A percentile compares a stretch with the other conserved stretches of the same genome.
Evolutionary conservation across 345 rosid species (phyloP).

Genomic region (Clarkia xantiana): DNA sequence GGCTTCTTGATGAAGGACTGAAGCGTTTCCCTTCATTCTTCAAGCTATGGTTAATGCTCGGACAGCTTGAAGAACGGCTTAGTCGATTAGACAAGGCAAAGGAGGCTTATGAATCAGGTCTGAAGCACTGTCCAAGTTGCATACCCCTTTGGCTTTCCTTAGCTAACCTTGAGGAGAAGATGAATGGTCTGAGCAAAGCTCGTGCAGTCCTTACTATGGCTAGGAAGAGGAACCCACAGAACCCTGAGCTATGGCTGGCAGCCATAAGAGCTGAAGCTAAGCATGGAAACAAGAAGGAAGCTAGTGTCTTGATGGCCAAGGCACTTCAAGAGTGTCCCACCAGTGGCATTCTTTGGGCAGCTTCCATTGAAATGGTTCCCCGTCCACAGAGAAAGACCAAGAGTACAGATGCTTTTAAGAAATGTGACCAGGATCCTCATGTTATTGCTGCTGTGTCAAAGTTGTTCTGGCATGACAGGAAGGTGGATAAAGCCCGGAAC

Average conservation of each 20-base stretch:
- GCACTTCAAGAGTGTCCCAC: constrained; percentile 85
- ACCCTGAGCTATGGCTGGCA: constrained; percentile 80
- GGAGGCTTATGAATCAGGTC: constrained; percentile 52
- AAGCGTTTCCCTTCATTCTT: constrained; percentile 66
- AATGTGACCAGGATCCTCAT: constrained; percentile 71
- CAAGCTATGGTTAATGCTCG: constrained; percentile 88
- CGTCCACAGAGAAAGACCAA: constrained; percentile 60
- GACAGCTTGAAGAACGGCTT: constrained; percentile 84
- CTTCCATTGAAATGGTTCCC: constrained; percentile 69
- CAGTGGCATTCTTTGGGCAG: constrained; percentile 90
- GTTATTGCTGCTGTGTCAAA: constrained; percentile 75
- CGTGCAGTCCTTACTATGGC: constrained; percentile 71
- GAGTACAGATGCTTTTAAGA: constrained; percentile 65
- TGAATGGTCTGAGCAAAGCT: constrained; percentile 60
- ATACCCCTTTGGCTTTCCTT: constrained; percentile 70
- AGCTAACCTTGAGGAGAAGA: constrained; percentile 66
- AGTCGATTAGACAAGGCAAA: constrained; percentile 42
- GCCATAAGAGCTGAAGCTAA: constrained; percentile 61
- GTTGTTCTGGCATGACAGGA: constrained; percentile 83
- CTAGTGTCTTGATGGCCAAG: constrained; percentile 80
- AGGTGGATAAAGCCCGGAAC: constrained; percentile 74
- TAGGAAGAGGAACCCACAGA: constrained; percentile 70
- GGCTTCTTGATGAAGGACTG: constrained; percentile 69
- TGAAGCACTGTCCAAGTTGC: constrained; percentile 50
- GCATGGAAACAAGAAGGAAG: constrained; percentile 66